Conservation (phyloP, 192 early-diverging fungal genomes). For the Coemansia sp. region DNA sequence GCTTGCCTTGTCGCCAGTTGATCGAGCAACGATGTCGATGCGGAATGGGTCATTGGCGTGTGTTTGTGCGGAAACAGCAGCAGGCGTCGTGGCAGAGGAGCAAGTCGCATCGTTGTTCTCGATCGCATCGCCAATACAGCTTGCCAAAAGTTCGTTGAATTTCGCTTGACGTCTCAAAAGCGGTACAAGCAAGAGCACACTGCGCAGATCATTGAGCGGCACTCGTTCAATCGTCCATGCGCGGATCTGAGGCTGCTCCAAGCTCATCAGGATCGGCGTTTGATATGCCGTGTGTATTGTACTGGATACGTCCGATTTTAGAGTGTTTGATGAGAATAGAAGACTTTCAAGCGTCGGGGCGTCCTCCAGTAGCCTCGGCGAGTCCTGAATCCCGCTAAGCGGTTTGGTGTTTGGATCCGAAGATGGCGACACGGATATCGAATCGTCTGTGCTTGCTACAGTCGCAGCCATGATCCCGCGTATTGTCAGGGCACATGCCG, state of each 20-base stretch:
- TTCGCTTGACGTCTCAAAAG: constrained; percentile 44
- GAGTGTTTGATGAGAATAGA: not conserved
- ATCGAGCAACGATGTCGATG: constrained; percentile 26
- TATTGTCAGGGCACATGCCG: constrained; percentile 45
- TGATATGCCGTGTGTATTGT: not conserved
- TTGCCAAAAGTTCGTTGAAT: constrained; percentile 46
- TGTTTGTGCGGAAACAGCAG: constrained; percentile 18
- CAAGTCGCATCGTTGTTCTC: not conserved
- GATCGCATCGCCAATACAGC: constrained; percentile 18
- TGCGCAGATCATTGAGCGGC: constrained; percentile 21
- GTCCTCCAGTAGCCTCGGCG: constrained; percentile 46
- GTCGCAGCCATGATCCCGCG: constrained; percentile 30
- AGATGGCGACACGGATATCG: not conserved
- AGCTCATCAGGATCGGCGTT: constrained; percentile 1
- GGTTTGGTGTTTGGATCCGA: not conserved
- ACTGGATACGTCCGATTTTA: not conserved
- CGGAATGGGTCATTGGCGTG: constrained; percentile 51
- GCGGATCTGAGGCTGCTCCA: constrained; percentile 48
- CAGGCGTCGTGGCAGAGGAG: not conserved
- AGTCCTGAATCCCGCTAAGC: constrained; percentile 11
- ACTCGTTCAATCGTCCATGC: constrained; percentile 40
- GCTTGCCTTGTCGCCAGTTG: not conserved
- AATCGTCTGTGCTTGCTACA: not conserved
- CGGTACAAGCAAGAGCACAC: constrained; percentile 22
- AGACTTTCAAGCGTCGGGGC: constrained; percentile 46